Conservation (phyloP, 2,329 filamentous ascomycete species). For the Parasarocladium wereldwijsianum region DNA sequence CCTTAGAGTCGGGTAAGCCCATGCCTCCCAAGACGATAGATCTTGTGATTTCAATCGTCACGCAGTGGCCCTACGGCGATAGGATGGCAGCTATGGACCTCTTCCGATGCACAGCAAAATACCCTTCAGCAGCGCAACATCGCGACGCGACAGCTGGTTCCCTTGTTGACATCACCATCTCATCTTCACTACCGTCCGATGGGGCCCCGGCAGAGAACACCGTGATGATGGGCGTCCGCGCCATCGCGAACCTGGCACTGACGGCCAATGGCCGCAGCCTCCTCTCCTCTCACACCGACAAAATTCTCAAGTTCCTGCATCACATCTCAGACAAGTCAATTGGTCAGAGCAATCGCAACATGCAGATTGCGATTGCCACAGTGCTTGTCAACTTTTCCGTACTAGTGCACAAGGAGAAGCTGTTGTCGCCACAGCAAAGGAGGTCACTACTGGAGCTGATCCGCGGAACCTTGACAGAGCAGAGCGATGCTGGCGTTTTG, state of each 20-base stretch:
- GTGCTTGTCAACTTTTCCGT: slow-evolving; percentile 77
- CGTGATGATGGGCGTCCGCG: slow-evolving; percentile 72
- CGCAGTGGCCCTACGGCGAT: slow-evolving; percentile 65
- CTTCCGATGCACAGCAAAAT: slow-evolving; percentile 65
- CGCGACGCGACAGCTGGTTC: slow-evolving; percentile 36
- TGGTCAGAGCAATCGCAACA: slow-evolving; percentile 53
- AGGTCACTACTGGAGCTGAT: slow-evolving; percentile 43
- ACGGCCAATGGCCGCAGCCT: slow-evolving; percentile 56
- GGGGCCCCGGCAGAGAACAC: slow-evolving; percentile 58
- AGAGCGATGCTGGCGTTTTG: slow-evolving; percentile 66
- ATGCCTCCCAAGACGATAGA: slow-evolving; percentile 38
- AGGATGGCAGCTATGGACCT: slow-evolving; percentile 77
- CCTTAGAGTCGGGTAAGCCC: slow-evolving; percentile 44
- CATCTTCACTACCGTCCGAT: slow-evolving; percentile 27
- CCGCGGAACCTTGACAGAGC: slow-evolving; percentile 44
- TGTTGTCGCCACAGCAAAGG: slow-evolving; percentile 17
- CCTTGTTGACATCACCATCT: slow-evolving; percentile 41
- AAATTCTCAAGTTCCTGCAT: slow-evolving; percentile 48
- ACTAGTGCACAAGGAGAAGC: slow-evolving; percentile 37
- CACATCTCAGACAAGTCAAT: slow-evolving; percentile 37
- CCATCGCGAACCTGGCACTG: slow-evolving; percentile 71
- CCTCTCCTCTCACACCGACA: slow-evolving; percentile 41
- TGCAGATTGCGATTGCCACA: slow-evolving; percentile 71
- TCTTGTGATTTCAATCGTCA: slow-evolving; percentile 56
- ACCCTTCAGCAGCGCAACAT: slow-evolving; percentile 49